phyloP scores from a whole-genome alignment of 1,284 basidiomycete species.

The Rhizoctonia solani region DNA sequence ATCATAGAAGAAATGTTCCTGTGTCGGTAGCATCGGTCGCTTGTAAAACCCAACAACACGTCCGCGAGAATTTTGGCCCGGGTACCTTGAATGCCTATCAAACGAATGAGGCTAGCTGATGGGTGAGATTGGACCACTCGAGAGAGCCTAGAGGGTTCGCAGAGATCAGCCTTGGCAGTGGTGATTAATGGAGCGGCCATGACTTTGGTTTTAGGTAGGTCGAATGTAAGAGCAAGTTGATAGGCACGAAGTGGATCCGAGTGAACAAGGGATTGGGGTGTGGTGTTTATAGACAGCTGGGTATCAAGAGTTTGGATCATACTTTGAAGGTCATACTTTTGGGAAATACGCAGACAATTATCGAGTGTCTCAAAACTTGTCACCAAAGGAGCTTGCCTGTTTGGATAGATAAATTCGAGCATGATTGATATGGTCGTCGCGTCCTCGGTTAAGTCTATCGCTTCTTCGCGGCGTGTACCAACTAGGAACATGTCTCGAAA shows the following conservation, averaged over 20 bases:
- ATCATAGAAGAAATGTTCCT: neutral
- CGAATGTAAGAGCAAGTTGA: neutral
- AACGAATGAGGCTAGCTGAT: neutral
- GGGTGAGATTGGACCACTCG: neutral
- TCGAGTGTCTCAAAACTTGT: neutral
- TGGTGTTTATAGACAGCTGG: neutral
- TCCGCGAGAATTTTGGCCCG: constrained; percentile 10
- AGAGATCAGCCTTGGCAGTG: neutral
- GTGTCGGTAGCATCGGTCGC: neutral
- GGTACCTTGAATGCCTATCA: constrained; percentile 9
- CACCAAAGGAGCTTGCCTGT: neutral
- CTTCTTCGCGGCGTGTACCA: neutral
- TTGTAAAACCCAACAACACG: constrained; percentile 2
- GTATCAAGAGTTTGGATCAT: constrained; percentile 8
- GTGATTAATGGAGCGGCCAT: neutral
- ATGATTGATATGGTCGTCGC: constrained; percentile 1
- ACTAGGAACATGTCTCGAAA: constrained; percentile 35
- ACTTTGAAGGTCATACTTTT: constrained; percentile 11
- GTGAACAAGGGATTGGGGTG: neutral
- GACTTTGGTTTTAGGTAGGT: constrained; percentile 9
- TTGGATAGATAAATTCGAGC: constrained; percentile 24
- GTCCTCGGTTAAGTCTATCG: constrained; percentile 4
- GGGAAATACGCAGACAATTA: neutral
- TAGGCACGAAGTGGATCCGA: neutral
- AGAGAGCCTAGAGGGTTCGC: neutral